Evolutionary conservation across 176 grass and related monocot species (phyloP).

Genomic region (Triticum monococcum): DNA sequence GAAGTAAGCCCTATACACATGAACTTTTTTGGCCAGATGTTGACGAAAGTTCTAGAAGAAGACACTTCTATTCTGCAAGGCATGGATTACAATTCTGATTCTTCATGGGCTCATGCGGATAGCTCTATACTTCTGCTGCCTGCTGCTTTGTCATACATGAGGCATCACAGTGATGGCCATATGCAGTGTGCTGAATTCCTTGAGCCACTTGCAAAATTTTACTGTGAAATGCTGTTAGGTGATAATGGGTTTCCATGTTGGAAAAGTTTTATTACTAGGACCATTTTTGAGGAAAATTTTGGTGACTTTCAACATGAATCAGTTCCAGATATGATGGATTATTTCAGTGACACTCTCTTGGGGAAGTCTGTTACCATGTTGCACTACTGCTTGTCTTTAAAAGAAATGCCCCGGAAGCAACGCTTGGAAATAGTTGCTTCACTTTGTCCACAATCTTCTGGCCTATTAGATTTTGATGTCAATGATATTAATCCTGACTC

Average conservation of each 20-base stretch:
- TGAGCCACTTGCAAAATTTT: constrained; percentile 52
- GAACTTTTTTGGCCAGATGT: constrained; percentile 65
- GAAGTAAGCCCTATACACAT: constrained; percentile 75
- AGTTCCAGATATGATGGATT: constrained; percentile 52
- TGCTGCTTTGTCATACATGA: constrained; percentile 71
- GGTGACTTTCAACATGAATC: constrained; percentile 44
- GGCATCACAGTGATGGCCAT: constrained; percentile 37
- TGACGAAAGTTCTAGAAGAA: constrained; percentile 54
- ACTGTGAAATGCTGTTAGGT: constrained; percentile 53
- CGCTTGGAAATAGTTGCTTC: constrained; percentile 70
- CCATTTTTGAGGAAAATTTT: constrained; percentile 60
- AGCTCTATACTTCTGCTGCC: constrained; percentile 76
- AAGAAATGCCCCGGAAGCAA: constrained; percentile 48
- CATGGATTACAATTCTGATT: constrained; percentile 32
- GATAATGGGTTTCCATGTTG: constrained; percentile 66
- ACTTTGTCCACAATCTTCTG: constrained; percentile 59
- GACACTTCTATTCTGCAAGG: constrained; percentile 41
- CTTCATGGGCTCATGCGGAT: constrained; percentile 43
- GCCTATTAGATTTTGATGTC: constrained; percentile 60
- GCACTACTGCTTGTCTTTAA: constrained; percentile 40
- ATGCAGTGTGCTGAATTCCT: constrained; percentile 42
- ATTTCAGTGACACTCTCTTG: constrained; percentile 72
- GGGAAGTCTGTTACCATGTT: constrained; percentile 78
- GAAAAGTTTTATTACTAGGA: constrained; percentile 57
- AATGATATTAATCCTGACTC: constrained; percentile 40